A percentile compares a stretch with the other conserved stretches of the same genome.
phyloP scores from a whole-genome alignment of 805 yeast genomes.

The Monosporozyma unispora region DNA sequence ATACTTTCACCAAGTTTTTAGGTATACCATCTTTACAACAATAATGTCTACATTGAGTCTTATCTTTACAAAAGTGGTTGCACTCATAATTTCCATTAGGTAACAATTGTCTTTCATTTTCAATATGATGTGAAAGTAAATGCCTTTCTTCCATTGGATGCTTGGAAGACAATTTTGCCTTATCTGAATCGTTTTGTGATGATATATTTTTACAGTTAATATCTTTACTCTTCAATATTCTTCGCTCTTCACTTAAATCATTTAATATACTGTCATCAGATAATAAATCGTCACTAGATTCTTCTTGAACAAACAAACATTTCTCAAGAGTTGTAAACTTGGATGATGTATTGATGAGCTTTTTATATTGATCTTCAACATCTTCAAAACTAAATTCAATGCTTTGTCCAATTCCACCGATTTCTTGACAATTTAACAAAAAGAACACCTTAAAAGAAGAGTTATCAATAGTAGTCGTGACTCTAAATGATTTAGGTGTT shows the following conservation, averaged over 20 bases:
- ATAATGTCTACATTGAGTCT: conserved; percentile 35
- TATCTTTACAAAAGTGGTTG: conserved; percentile 35
- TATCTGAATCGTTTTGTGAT: too few species aligned
- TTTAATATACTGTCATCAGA: conserved; percentile 11
- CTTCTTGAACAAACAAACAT: neutral
- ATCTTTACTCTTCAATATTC: neutral
- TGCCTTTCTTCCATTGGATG: too few species aligned
- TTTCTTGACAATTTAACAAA: conserved; percentile 32
- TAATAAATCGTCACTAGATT: neutral
- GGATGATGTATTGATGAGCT: neutral
- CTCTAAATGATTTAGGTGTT: conserved; percentile 21
- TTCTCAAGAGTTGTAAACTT: neutral
- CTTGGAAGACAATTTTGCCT: too few species aligned
- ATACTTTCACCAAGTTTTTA: conserved; percentile 2
- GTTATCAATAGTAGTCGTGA: conserved; percentile 18
- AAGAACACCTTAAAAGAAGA: conserved; percentile 23
- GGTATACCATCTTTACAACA: conserved; percentile 42
- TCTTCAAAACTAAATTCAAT: conserved; percentile 6
- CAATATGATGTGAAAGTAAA: neutral
- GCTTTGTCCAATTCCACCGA: conserved; percentile 26
- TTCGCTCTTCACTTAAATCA: neutral
- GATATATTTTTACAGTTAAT: too few species aligned
- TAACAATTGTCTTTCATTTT: conserved; percentile 8
- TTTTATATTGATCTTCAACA: conserved; percentile 3
- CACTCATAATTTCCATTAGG: conserved; percentile 33